These are phyloP conservation scores for Populus hybrid DNA, from an alignment of 441 rosid genomes.

Conservation along the genomic window DNA sequence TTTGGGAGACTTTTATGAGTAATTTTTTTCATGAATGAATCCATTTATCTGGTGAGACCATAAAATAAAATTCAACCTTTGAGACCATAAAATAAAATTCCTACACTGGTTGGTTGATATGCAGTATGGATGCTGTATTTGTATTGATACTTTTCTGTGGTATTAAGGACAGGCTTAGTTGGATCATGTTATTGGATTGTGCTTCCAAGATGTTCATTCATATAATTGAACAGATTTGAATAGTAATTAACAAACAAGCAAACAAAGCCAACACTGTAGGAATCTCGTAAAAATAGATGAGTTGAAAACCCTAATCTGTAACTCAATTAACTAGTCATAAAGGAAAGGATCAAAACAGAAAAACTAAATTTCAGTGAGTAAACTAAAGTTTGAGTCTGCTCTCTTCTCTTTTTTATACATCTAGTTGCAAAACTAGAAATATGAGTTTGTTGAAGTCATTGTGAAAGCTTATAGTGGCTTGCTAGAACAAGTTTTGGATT, in stretches of 20 bases:
- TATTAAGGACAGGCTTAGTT: neutral
- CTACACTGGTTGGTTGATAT: neutral
- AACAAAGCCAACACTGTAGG: neutral
- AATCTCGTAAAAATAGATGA: neutral
- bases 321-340: neutral
- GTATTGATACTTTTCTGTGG: neutral
- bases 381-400: neutral
- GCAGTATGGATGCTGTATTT: neutral
- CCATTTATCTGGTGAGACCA: neutral
- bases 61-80: neutral
- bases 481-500: neutral
- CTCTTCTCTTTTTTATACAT: neutral
- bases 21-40: neutral
- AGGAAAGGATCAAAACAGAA: neutral
- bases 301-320: neutral
- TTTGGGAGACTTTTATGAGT: neutral
- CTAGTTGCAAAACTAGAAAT: neutral
- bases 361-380: neutral
- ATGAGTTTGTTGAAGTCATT: neutral
- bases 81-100: no score
- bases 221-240: neutral
- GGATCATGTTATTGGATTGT: neutral
- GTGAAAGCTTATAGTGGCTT: neutral
- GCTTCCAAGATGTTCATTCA: neutral
- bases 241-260: neutral